These are phyloP conservation scores for Yarrowia hollandica DNA, from an alignment of 805 yeast species.

Conservation along the genomic window DNA sequence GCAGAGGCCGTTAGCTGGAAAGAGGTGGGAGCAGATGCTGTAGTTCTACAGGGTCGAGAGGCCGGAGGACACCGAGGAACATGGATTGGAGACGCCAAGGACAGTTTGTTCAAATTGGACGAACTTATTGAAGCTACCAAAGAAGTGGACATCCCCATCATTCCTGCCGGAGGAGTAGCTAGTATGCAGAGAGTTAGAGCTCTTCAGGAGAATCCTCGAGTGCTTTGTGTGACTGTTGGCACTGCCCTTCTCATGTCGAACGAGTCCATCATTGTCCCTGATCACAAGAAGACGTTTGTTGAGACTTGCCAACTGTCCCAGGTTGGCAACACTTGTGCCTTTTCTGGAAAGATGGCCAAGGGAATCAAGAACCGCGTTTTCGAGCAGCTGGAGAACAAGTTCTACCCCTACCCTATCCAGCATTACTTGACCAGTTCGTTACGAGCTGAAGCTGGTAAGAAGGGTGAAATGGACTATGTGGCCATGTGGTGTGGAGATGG, in stretches of 20 bases:
- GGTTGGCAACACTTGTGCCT: conserved; percentile 10
- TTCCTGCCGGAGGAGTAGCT: conserved; percentile 59
- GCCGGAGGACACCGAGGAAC: conserved; percentile 69
- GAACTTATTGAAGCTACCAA: conserved; percentile 33
- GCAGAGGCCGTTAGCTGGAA: conserved; percentile 45
- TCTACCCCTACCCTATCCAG: conserved; percentile 13
- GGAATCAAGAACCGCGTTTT: background rate
- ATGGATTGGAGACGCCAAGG: conserved; percentile 44
- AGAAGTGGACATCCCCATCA: conserved; percentile 33
- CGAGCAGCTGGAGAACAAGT: background rate
- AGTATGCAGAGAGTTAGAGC: conserved; percentile 39
- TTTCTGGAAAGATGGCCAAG: conserved; percentile 23
- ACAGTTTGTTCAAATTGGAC: conserved; percentile 32
- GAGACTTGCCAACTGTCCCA: background rate
- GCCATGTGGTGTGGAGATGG: conserved; percentile 28
- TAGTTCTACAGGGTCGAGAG: conserved; percentile 58
- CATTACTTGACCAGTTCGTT: background rate
- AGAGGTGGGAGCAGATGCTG: conserved; percentile 48
- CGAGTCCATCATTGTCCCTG: background rate
- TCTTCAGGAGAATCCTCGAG: conserved; percentile 32
- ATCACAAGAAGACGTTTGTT: background rate
- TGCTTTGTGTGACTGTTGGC: conserved; percentile 56
- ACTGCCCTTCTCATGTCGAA: conserved; percentile 46
- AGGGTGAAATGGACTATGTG: background rate
- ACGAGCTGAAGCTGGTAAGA: background rate